These are phyloP conservation scores for Blastocystis sp. DNA, from an alignment of 352 stramenopile species.

Conservation along the genomic window DNA sequence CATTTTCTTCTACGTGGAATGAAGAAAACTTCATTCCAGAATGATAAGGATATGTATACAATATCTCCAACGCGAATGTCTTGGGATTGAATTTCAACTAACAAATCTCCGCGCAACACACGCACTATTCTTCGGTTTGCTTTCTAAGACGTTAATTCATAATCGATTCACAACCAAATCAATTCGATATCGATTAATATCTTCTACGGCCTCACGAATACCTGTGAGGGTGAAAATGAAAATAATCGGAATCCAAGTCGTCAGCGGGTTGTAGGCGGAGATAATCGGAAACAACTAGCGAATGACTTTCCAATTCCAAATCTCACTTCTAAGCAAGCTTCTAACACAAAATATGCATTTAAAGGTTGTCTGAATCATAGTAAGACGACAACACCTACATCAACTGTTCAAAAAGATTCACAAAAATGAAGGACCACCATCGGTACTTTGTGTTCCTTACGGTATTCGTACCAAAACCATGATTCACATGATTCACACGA, in stretches of 20 bases:
- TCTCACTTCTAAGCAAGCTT: conserved; percentile 27
- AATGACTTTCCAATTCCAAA: background rate
- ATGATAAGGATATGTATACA: conserved; percentile 45
- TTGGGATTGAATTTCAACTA: conserved; percentile 15
- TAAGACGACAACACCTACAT: background rate
- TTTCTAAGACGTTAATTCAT: conserved; percentile 35
- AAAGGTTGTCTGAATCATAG: conserved; percentile 7
- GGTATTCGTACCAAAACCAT: background rate
- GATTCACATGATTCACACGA: background rate
- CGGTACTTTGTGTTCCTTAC: conserved; percentile 39
- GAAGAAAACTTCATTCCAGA: background rate
- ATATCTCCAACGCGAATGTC: conserved; percentile 47
- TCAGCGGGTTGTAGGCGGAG: conserved; percentile 75
- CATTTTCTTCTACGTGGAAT: conserved; percentile 59
- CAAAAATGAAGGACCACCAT: conserved; percentile 56
- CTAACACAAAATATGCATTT: conserved; percentile 41
- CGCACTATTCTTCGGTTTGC: background rate
- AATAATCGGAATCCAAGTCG: conserved; percentile 75
- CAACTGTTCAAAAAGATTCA: conserved; percentile 13
- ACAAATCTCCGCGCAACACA: conserved; percentile 1
- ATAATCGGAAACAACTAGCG: conserved; percentile 64
- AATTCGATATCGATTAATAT: conserved; percentile 76
- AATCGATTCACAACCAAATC: conserved; percentile 70
- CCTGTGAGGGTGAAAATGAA: conserved; percentile 80
- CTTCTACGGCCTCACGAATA: conserved; percentile 78